Percentiles rank a stretch among this genome's conserved stretches.
These are phyloP conservation scores for Dictyostelium capitatum DNA, from an alignment of 78 protist species.

Conservation along the genomic window DNA sequence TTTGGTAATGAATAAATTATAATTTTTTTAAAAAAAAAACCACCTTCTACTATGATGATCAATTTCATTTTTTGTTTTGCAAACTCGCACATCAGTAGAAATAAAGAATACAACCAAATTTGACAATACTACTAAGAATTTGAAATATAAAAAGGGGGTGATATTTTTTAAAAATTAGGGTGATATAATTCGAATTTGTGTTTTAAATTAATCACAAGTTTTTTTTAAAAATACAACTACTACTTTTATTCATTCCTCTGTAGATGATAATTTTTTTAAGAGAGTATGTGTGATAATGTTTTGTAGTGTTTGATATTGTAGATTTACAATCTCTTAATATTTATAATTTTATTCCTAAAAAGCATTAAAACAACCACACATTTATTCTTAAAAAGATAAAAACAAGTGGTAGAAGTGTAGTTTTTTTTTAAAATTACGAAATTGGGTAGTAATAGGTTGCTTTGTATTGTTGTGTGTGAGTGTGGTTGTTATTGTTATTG, in stretches of 20 bases:
- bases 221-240: not conserved
- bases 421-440: not conserved
- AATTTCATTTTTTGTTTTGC: too few relatives aligned
- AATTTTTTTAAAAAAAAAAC: too few relatives aligned
- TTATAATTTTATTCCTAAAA: constrained; percentile 10
- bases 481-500: not conserved
- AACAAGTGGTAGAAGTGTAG: too few relatives aligned
- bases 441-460: not conserved
- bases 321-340: constrained; percentile 13
- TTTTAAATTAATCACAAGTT: constrained; percentile 3
- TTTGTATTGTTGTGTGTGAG: not conserved
- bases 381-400: not conserved
- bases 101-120: too few relatives aligned
- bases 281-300: not conserved
- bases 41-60: too few relatives aligned
- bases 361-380: not conserved
- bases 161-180: too few relatives aligned
- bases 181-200: too few relatives aligned
- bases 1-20: too few relatives aligned
- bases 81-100: too few relatives aligned
- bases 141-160: too few relatives aligned
- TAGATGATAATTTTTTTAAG: not conserved
- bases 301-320: not conserved
- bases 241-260: constrained; percentile 8
- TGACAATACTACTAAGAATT: too few relatives aligned